These are phyloP conservation scores for Syzygium syzygioides DNA, from an alignment of 441 rosid genomes.

Conservation along the genomic window DNA sequence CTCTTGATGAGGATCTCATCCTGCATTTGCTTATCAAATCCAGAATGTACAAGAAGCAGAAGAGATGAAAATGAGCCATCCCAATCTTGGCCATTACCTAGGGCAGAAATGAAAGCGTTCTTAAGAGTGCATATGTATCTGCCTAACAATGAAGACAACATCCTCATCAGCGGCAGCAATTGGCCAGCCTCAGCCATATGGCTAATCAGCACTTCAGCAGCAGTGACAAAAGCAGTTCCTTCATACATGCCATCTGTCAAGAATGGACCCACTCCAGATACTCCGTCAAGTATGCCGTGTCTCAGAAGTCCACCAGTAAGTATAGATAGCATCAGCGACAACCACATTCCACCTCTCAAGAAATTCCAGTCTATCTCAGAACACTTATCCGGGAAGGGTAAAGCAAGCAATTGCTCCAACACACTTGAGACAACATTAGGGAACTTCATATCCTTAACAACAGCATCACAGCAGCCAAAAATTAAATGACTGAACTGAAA, in stretches of 20 bases:
- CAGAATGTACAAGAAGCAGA: constrained; percentile 80
- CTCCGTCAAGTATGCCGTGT: constrained; percentile 37
- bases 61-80: constrained; percentile 44
- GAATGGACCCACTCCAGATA: constrained; percentile 42
- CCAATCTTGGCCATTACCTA: constrained; percentile 38
- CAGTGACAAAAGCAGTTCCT: constrained; percentile 39
- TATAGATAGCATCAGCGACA: constrained; percentile 67
- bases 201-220: constrained; percentile 62
- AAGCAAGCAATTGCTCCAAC: constrained; percentile 43
- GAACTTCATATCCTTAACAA: constrained; percentile 33
- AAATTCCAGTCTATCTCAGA: constrained; percentile 85
- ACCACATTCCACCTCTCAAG: constrained; percentile 79
- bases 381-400: constrained; percentile 36
- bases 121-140: constrained; percentile 52
- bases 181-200: constrained; percentile 54
- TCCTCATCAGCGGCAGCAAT: constrained; percentile 41
- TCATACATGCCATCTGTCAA: constrained; percentile 47
- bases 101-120: constrained; percentile 75
- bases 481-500: constrained; percentile 58
- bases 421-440: constrained; percentile 42
- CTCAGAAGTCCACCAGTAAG: constrained; percentile 59
- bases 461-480: constrained; percentile 36
- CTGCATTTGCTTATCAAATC: constrained; percentile 62
- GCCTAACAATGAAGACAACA: constrained; percentile 62
- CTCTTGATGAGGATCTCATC: constrained; percentile 70